phyloP scores from a whole-genome alignment of 2,329 filamentous ascomycete species.

The Bipolaris oryzae region DNA sequence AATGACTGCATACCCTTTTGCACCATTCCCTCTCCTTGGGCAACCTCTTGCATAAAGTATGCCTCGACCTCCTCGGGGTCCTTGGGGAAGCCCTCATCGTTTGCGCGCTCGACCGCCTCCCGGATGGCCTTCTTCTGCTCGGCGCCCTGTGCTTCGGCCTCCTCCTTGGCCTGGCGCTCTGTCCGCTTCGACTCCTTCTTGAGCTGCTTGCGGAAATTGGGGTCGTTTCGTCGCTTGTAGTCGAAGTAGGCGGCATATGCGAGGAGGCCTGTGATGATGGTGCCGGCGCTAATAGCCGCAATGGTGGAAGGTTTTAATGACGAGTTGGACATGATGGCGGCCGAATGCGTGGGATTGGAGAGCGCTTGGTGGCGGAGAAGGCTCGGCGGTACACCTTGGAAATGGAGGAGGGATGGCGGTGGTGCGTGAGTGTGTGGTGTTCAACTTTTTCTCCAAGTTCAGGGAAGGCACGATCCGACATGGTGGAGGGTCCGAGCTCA shows the following conservation, averaged over 20 bases:
- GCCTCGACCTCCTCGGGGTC: constrained; percentile 92
- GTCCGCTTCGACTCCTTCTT: constrained; percentile 78
- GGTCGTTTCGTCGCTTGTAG: constrained; percentile 67
- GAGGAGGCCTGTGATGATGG: constrained; percentile 63
- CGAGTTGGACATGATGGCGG: constrained; percentile 22
- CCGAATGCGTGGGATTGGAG: constrained; percentile 8
- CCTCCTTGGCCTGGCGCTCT: constrained; percentile 73
- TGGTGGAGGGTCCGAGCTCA: constrained; percentile 33
- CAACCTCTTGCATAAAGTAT: constrained; percentile 96
- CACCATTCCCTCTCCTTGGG: constrained; percentile 82
- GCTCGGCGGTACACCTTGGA: constrained; percentile 7
- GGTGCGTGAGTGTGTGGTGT: constrained; percentile 17
- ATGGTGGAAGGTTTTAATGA: constrained; percentile 55
- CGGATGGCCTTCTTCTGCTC: constrained; percentile 77
- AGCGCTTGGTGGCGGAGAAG: constrained; percentile 2
- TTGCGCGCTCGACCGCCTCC: constrained; percentile 76
- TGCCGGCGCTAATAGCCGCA: constrained; percentile 63
- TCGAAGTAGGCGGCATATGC: constrained; percentile 72
- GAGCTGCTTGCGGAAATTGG: constrained; percentile 66
- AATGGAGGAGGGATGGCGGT: constrained; percentile 17
- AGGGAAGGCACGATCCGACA: constrained; percentile 30
- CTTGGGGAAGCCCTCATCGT: constrained; percentile 88
- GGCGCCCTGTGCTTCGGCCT: constrained; percentile 68
- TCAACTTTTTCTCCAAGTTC: constrained; percentile 16
- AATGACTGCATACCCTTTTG: constrained; percentile 68